Evolutionary conservation across 371 early-diverging fungal species (phyloP), one percentile per base, ranked within the genome.

Genomic region (Phascolomyces articulosus): DNA sequence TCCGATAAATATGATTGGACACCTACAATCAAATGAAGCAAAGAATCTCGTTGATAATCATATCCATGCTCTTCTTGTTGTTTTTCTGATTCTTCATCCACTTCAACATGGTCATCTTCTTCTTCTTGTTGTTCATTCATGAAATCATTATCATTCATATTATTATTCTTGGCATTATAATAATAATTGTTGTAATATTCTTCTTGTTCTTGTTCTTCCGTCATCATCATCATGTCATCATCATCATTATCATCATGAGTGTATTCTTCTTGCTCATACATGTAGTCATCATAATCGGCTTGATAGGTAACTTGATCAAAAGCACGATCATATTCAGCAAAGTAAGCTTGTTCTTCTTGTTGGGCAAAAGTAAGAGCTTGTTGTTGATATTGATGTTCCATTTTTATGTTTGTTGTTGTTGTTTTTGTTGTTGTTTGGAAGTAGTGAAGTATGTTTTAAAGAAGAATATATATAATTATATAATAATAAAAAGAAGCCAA

Each of bases 1-100:
- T 80, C 80, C 8, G 71, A 24, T 18, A 80, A 63, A 49, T 80
- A 80, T 20, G 73, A 77, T 51, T 80, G 80, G 40, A 80, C 80
- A 56, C 77, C 80, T 8, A 80, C 72, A 40, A 80, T 73, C 18
- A 80, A 47, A 24, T 72, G 67, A 9, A 79, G 63, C 16, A 79
- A 65, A 16, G 70, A 55, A 60, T 74, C 72, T 44, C 73, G 56
- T 40, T 72, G 63, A 58, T 73, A 67, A 21, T 69, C 55, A 27
- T 73, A 65, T 13, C 18, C 23, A n/a, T n/a, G n/a, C n/a, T 69
- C 63, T 60, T 65, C 29, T 31, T 41, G 21, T 55, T 66, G 40
- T 16, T 11, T 27, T 40, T 58, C 58, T 51, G n/a, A n/a, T n/a
- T n/a, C n/a, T n/a, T n/a, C n/a, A n/a, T n/a, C n/a, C n/a, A n/a